Conservation (phyloP, 179 eudicot genomes). For the Silene coronaria region DNA sequence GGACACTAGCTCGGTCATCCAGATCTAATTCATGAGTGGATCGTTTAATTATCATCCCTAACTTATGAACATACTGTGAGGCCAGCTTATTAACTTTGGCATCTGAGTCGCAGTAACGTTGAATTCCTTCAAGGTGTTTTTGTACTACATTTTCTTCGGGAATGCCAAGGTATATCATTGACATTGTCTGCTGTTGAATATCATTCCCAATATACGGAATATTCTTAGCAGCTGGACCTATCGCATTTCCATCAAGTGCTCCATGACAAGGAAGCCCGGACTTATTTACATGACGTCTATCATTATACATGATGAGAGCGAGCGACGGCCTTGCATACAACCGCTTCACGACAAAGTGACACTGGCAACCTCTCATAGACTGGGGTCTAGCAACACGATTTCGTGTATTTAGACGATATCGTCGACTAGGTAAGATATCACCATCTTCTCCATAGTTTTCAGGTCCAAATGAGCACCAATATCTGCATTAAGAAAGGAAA, state of each 20-base stretch:
- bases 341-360: conserved; percentile 93
- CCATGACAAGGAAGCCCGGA: conserved; percentile 94
- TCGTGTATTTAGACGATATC: conserved; percentile 86
- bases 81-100: conserved; percentile 69
- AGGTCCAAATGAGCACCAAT: conserved; percentile 99
- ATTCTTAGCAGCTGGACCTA: conserved; percentile 92
- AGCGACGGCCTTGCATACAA: conserved; percentile 69
- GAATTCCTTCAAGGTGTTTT: conserved; percentile 86
- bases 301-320: conserved; percentile 70
- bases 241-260: conserved; percentile 88
- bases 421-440: conserved; percentile 74
- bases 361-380: conserved; percentile 93
- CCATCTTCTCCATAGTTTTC: conserved; percentile 99
- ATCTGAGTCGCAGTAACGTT: conserved; percentile 78
- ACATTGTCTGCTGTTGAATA: conserved; percentile 96
- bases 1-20: conserved; percentile 83
- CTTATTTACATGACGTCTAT: conserved; percentile 80
- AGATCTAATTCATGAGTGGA: conserved; percentile 89
- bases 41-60: conserved; percentile 82
- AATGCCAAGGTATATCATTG: conserved; percentile 91
- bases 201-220: conserved; percentile 76
- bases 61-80: conserved; percentile 89
- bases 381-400: conserved; percentile 98
- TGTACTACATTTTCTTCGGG: conserved; percentile 89
- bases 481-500: conserved; percentile 43